Conservation (phyloP, 495 filamentous ascomycete genomes). For the Penicillium manginii region DNA sequence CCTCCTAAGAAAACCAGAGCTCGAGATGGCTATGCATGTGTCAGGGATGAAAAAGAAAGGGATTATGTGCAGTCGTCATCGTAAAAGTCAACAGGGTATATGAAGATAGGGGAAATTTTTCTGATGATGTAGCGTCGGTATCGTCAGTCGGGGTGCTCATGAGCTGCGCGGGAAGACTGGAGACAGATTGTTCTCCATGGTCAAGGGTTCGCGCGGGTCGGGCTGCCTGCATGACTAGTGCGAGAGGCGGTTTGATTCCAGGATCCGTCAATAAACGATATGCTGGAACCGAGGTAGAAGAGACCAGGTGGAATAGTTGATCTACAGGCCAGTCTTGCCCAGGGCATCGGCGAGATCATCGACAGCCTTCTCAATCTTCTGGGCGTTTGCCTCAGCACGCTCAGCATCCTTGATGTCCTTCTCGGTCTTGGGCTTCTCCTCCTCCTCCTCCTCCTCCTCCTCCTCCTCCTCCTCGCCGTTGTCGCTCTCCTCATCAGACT, state of each 20-base stretch:
- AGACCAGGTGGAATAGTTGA: not conserved
- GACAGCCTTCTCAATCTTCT: slow-evolving; percentile 76
- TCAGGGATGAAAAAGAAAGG: slow-evolving; percentile 19
- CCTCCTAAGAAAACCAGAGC: slow-evolving; percentile 15
- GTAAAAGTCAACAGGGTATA: slow-evolving; percentile 33
- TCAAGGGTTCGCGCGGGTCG: not conserved
- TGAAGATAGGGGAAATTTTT: slow-evolving; percentile 24
- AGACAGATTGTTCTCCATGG: not conserved
- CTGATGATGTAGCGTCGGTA: slow-evolving; percentile 19
- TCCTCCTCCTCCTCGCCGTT: slow-evolving; percentile 47
- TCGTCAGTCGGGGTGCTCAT: slow-evolving; percentile 27
- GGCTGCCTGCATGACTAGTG: slow-evolving; percentile 3
- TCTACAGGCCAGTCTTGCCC: slow-evolving; percentile 60
- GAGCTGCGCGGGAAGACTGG: slow-evolving; percentile 6
- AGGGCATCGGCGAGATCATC: slow-evolving; percentile 79
- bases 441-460: slow-evolving; percentile 68
- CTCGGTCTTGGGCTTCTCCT: slow-evolving; percentile 61
- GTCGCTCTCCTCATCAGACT: slow-evolving; percentile 56
- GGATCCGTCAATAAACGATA: not conserved
- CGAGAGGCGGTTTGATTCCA: slow-evolving; percentile 6
- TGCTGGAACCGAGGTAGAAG: not conserved
- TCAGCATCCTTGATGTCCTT: slow-evolving; percentile 69
- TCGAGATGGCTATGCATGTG: slow-evolving; percentile 29
- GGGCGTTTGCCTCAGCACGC: slow-evolving; percentile 69
- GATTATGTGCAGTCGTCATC: slow-evolving; percentile 38